Evolutionary conservation across 176 grass and related monocot genomes (phyloP), one percentile per base, ranked within the genome.

Genomic region (Triticum monococcum): DNA sequence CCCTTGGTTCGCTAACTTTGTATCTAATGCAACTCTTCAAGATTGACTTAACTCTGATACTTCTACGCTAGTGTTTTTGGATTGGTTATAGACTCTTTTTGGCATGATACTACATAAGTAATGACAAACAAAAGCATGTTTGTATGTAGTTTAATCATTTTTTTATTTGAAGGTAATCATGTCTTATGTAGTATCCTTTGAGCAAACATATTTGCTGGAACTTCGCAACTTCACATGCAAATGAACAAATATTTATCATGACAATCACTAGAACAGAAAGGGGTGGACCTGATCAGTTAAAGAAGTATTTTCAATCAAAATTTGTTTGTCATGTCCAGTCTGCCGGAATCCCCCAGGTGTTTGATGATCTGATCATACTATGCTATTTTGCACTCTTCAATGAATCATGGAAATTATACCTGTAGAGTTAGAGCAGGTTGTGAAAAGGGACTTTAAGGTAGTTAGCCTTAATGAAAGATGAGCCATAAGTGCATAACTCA

Each of bases 171-270:
- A n/a, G 46, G 23, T 25, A 45, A 73, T 25, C 18, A 36, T 10
- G 43, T 43, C 71, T 75, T 77, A 10, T 41, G 13, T 67, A 33
- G 12, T 89, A 59, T 41, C 13, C 12, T 85, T 59, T 12, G 60
- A 71, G 37, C 57, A 66, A 80, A 59, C 7, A 31, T 36, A 17
- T 7, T 57, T 26, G 57, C 9, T 22, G 20, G 11, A 75, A 75
- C 37, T 75, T 77, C 40, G 37, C 9, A 63, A 54, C 72, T 78
- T 86, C 10, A 81, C 7, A 82, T 76, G 22, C 13, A 61, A 81
- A 81, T 32, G 3, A 25, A 8, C 57, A 68, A 23, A 20, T 30
- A 17, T 74, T 60, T 68, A 5, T n/a, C 56, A 31, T 12, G 56
- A 76, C 40, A 5, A 22, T 71, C 32, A 70, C 14, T 81, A 67